Percentiles rank a stretch among this genome's conserved stretches.
Evolutionary conservation across 495 filamentous ascomycete genomes (phyloP).

Genomic region (Penicillium simplicissimum): DNA sequence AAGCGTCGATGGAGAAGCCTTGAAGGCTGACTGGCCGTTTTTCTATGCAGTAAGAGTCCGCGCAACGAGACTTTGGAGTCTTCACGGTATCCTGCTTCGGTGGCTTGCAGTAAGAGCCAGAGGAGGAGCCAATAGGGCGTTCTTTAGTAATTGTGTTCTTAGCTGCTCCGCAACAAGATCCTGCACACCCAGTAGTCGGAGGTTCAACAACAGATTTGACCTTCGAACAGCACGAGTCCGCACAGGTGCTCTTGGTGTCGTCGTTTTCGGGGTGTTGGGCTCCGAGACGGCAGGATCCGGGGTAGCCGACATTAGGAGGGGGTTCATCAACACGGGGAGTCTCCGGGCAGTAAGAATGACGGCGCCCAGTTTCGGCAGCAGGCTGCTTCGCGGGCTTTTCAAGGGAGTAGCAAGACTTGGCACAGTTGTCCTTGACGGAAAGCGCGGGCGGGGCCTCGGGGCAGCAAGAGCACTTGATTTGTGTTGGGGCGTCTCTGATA

Average conservation of each 20-base stretch:
- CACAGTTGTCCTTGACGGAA: too few species aligned
- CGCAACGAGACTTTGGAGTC: slow-evolving; percentile 3
- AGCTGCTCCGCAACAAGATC: slow-evolving; percentile 4
- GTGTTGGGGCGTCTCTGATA: too few species aligned
- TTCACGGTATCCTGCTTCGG: slow-evolving; percentile 12
- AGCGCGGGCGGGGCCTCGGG: too few species aligned
- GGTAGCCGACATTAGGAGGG: background rate
- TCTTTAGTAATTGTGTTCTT: slow-evolving; percentile 6
- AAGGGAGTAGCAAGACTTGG: too few species aligned
- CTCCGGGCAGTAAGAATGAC: slow-evolving; percentile 3
- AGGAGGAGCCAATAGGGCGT: background rate
- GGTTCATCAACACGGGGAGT: background rate
- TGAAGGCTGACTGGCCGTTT: slow-evolving; percentile 4
- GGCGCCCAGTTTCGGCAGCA: too few species aligned
- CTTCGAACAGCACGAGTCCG: slow-evolving; percentile 4
- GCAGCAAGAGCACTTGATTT: too few species aligned
- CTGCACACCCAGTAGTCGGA: slow-evolving; percentile 5
- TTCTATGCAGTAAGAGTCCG: too few species aligned
- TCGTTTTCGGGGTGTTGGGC: background rate
- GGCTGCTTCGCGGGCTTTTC: too few species aligned
- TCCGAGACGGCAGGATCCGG: background rate
- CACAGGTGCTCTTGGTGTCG: slow-evolving; percentile 1
- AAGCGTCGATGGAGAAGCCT: slow-evolving; percentile 14
- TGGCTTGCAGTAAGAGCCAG: slow-evolving; percentile 16
- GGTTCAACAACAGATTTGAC: slow-evolving; percentile 3